phyloP scores from a whole-genome alignment of 108 stramenopile genomes.

The Thalassiosira profunda region DNA sequence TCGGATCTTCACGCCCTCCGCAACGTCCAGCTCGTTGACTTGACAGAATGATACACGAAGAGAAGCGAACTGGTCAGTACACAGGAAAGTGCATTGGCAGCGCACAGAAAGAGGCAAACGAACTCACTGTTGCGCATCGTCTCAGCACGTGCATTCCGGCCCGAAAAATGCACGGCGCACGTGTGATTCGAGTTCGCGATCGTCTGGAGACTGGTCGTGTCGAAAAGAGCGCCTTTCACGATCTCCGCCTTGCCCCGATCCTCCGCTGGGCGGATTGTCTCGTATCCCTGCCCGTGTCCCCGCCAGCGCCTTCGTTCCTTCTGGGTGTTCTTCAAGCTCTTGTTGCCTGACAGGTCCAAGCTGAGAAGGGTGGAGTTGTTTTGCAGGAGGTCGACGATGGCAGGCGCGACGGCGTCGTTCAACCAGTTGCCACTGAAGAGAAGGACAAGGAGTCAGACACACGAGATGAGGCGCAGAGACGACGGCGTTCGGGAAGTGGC shows the following conservation, averaged over 20 bases:
- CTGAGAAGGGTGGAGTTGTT: slow-evolving; percentile 2
- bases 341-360: slow-evolving; percentile 1
- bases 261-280: too few relatives aligned
- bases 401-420: background rate
- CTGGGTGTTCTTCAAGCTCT: background rate
- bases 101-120: too few relatives aligned
- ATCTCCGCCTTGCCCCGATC: too few relatives aligned
- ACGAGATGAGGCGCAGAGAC: too few relatives aligned
- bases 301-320: background rate
- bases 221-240: background rate
- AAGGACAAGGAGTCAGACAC: too few relatives aligned
- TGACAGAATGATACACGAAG: too few relatives aligned
- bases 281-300: background rate
- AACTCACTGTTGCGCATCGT: background rate
- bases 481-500: too few relatives aligned
- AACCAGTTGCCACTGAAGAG: background rate
- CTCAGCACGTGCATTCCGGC: background rate
- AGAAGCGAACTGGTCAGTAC: too few relatives aligned
- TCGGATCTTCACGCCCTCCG: background rate
- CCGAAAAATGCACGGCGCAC: slow-evolving; percentile 1
- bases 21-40: background rate
- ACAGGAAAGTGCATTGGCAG: too few relatives aligned
- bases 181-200: slow-evolving; percentile 20
- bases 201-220: slow-evolving; percentile 4
- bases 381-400: background rate